Conservation (phyloP, 2,329 filamentous ascomycete species). For the Claviceps maximensis region DNA sequence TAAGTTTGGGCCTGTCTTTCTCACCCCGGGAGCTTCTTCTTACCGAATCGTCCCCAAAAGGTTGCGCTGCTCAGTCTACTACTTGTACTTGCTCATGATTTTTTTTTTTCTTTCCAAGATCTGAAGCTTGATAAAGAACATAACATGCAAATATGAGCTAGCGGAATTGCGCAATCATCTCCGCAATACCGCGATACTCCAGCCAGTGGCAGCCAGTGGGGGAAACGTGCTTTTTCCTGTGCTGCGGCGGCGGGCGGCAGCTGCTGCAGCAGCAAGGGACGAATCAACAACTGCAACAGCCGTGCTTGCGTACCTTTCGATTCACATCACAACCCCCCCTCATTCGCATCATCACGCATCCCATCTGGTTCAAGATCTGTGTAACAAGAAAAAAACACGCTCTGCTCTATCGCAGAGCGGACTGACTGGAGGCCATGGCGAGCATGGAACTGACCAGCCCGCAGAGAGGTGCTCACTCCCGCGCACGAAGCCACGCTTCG, state of each 20-base stretch:
- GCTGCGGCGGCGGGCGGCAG: too few species aligned
- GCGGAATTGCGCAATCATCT: background rate
- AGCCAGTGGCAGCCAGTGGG: background rate
- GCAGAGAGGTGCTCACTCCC: constrained; percentile 14
- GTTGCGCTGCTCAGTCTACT: background rate
- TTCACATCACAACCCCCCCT: background rate
- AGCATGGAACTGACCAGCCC: constrained; percentile 18
- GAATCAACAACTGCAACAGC: background rate
- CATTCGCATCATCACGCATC: background rate
- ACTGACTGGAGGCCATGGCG: constrained; percentile 6
- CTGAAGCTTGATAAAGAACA: background rate
- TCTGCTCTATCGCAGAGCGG: constrained; percentile 1
- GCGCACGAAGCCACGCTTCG: constrained; percentile 17
- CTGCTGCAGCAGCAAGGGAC: background rate
- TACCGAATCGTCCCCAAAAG: background rate
- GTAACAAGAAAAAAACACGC: background rate
- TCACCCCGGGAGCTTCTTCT: background rate
- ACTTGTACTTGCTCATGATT: background rate
- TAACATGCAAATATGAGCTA: background rate
- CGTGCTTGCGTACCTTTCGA: background rate
- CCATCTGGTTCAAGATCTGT: background rate
- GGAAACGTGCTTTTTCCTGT: background rate
- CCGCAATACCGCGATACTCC: background rate
- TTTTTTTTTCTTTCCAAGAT: background rate
- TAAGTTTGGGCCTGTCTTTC: background rate